Percentiles rank a stretch among this genome's conserved stretches.
These are phyloP conservation scores for Coemansia sp. DNA, from an alignment of 192 early-diverging fungal genomes.

Conservation along the genomic window DNA sequence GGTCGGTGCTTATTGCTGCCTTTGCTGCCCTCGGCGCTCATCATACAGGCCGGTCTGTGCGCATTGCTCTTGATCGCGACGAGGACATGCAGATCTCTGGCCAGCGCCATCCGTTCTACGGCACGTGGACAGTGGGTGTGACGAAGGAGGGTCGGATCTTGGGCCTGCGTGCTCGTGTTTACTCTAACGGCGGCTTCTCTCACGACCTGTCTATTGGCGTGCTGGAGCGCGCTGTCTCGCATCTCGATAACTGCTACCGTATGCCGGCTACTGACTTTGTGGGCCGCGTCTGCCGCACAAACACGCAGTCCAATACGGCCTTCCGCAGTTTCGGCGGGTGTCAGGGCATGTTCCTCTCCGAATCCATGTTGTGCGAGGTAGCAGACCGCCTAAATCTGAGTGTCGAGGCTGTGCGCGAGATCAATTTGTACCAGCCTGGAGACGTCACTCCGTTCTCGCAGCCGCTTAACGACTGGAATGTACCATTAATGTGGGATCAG, in stretches of 20 bases:
- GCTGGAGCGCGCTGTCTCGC: slow-evolving; percentile 75
- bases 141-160: slow-evolving; percentile 68
- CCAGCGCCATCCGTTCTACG: slow-evolving; percentile 81
- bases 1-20: slow-evolving; percentile 68
- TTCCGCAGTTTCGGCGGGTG: slow-evolving; percentile 88
- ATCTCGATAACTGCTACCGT: slow-evolving; percentile 81
- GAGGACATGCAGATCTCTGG: slow-evolving; percentile 81
- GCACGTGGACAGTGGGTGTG: slow-evolving; percentile 76
- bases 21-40: slow-evolving; percentile 73
- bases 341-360: slow-evolving; percentile 83
- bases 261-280: slow-evolving; percentile 71
- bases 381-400: slow-evolving; percentile 69
- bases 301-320: slow-evolving; percentile 86
- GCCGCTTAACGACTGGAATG: slow-evolving; percentile 66
- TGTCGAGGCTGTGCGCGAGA: slow-evolving; percentile 66
- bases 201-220: slow-evolving; percentile 70
- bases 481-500: slow-evolving; percentile 72
- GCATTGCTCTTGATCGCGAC: slow-evolving; percentile 82
- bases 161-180: slow-evolving; percentile 65
- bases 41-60: slow-evolving; percentile 68
- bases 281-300: slow-evolving; percentile 80
- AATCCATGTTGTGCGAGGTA: slow-evolving; percentile 78
- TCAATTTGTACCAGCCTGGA: slow-evolving; percentile 75
- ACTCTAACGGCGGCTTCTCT: slow-evolving; percentile 70
- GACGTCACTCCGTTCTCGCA: slow-evolving; percentile 75